Evolutionary conservation across 768 basidiomycete species (phyloP), one percentile per base, ranked within the genome.

Genomic region (Zangia roseola): DNA sequence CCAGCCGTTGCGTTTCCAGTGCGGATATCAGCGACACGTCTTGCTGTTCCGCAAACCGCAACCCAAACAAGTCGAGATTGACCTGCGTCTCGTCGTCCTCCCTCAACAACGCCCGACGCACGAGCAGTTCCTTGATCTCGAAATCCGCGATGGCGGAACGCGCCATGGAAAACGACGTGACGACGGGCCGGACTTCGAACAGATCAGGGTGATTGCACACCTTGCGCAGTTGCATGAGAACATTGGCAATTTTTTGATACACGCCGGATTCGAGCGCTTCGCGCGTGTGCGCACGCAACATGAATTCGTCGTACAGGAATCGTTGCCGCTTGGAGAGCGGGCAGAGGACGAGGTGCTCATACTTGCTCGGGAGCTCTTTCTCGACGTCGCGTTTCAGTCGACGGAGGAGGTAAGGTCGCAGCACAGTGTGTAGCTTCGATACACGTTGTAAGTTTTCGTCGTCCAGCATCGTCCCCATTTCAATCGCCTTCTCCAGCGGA

Each of bases 301-400:
- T 94, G 72, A 95, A 95, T 63, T 95, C 93, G 73, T 97, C 93
- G 63, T 97, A 97, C 17, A 97, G 75, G 64, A 91, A 92, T n/a
- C 93, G 85, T 58, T 97, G 93, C 10, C 93, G 79, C 63, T 94
- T 95, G 30, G 92, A 94, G 14, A 97, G 73, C 12, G 85, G 83
- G 58, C 93, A 94, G 33, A 94, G 76, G 17, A 93, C 82, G 41
- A 94, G 80, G 64, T 97, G 93, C 53, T 95, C 94, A 61, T 80
- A 91, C 62, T 97, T 97, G 71, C 86, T 91, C 1, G 97, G 97
- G 5, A 99, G 74, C 56, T 93, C 88, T 67, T 90, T 92, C 71
- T 97, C 94, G 14, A 99, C 97, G 61, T 98, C 94, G n/a, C 88
- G 83, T 67, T 99, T 98, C 50, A 98, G 77, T n/a, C 97, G 84